A percentile compares a stretch with the other conserved stretches of the same genome.
These are phyloP conservation scores for Heliocybe sulcata DNA, from an alignment of 1,284 basidiomycete genomes.

Conservation along the genomic window DNA sequence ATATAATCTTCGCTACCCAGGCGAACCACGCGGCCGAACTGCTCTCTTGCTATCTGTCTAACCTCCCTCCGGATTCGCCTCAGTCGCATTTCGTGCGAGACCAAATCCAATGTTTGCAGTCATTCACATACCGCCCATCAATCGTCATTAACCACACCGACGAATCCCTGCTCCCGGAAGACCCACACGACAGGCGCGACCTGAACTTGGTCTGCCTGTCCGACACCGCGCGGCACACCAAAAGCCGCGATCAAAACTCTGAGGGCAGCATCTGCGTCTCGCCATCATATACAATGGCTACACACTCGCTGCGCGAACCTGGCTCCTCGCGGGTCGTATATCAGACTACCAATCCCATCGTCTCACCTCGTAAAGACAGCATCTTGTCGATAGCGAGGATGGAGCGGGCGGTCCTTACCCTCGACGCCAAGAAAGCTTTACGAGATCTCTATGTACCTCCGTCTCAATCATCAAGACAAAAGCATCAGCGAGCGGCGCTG, in stretches of 20 bases:
- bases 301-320: conserved; percentile 39
- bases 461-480: conserved; percentile 21
- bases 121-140: conserved; percentile 41
- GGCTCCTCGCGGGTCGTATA: conserved; percentile 32
- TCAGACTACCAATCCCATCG: conserved; percentile 71
- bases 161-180: conserved; percentile 41
- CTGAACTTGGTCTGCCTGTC: conserved; percentile 50
- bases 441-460: conserved; percentile 31
- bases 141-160: conserved; percentile 71
- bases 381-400: conserved; percentile 52
- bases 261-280: conserved; percentile 22
- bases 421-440: conserved; percentile 41
- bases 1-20: conserved; percentile 66
- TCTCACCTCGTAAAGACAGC: conserved; percentile 36
- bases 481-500: no score
- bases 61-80: conserved; percentile 14
- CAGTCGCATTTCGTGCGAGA: conserved; percentile 16
- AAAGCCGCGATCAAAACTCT: background rate
- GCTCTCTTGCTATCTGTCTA: conserved; percentile 30
- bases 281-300: conserved; percentile 56
- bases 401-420: conserved; percentile 54
- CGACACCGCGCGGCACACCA: background rate
- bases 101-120: conserved; percentile 32
- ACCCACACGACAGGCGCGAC: conserved; percentile 44
- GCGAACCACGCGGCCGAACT: conserved; percentile 51